phyloP scores from a whole-genome alignment of 257 asterid species.

The Gardenia jasminoides region DNA sequence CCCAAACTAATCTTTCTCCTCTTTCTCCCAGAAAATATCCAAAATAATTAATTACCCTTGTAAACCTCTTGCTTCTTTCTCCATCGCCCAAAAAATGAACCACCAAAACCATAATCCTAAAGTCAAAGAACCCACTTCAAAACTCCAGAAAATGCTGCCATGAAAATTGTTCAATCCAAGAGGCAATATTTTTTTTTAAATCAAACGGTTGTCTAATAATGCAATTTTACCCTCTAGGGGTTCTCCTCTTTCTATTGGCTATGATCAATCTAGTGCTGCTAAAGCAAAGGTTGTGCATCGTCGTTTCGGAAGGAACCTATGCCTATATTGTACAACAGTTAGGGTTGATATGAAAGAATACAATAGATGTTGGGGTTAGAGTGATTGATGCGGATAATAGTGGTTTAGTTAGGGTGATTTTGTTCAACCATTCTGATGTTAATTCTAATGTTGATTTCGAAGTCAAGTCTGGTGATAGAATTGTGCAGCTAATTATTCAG shows the following conservation, averaged over 20 bases:
- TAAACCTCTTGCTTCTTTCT: no score
- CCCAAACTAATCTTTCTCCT: no score
- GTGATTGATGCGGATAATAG: slow-evolving; percentile 82
- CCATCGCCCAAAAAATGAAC: slow-evolving; percentile 17
- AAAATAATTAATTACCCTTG: no score
- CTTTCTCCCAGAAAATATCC: no score
- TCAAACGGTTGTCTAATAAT: slow-evolving; percentile 41
- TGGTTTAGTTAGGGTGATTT: slow-evolving; percentile 43
- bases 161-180: slow-evolving; percentile 5
- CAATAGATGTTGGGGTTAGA: slow-evolving; percentile 88
- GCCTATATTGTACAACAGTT: slow-evolving; percentile 89
- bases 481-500: slow-evolving; percentile 45
- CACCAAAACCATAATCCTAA: slow-evolving; percentile 17
- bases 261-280: slow-evolving; percentile 53
- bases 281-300: slow-evolving; percentile 67
- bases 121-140: slow-evolving; percentile 28
- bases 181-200: slow-evolving; percentile 31
- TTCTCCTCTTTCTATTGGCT: slow-evolving; percentile 42
- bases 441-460: slow-evolving; percentile 46
- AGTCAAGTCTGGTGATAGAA: slow-evolving; percentile 39
- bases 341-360: slow-evolving; percentile 80
- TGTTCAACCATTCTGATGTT: slow-evolving; percentile 47
- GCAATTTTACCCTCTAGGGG: slow-evolving; percentile 40
- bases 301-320: slow-evolving; percentile 77
- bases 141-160: slow-evolving; percentile 30